Percentiles rank a stretch among this genome's conserved stretches.
Conservation (phyloP, 139 green algal species). For the Coelastrella sp. region DNA sequence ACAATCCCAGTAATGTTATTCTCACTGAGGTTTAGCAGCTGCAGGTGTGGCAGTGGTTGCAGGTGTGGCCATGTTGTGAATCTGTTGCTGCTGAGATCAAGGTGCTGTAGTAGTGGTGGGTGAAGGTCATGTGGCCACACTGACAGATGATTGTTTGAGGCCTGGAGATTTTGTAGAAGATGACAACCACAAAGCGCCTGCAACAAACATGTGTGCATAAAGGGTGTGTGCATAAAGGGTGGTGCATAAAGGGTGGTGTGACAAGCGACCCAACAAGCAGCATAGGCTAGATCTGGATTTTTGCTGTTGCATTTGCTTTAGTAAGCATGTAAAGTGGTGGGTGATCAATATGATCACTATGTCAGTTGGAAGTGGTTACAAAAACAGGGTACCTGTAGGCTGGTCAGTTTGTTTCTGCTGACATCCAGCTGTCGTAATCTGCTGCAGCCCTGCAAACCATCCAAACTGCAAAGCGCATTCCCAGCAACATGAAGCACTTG, state of each 20-base stretch:
- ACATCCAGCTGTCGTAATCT: slow-evolving; percentile 32
- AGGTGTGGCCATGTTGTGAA: not conserved
- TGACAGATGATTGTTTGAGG: slow-evolving; percentile 27
- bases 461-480: slow-evolving; percentile 31
- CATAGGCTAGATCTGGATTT: no score
- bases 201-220: not conserved
- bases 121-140: slow-evolving; percentile 2
- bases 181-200: slow-evolving; percentile 38
- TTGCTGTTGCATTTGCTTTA: no score
- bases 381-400: slow-evolving; percentile 36
- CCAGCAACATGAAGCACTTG: not conserved
- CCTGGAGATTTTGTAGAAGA: slow-evolving; percentile 18
- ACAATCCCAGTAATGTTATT: not conserved
- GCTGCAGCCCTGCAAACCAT: slow-evolving; percentile 24
- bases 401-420: slow-evolving; percentile 43
- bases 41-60: slow-evolving; percentile 31
- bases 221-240: no score
- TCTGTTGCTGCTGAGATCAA: slow-evolving; percentile 38
- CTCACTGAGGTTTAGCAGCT: slow-evolving; percentile 4
- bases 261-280: no score
- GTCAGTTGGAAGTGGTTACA: no score
- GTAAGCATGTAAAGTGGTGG: no score
- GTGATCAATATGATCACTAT: no score
- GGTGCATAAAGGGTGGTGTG: no score
- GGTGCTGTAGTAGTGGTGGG: slow-evolving; percentile 33